Conservation (phyloP, 352 stramenopile species). For the Achlya hypogyna region DNA sequence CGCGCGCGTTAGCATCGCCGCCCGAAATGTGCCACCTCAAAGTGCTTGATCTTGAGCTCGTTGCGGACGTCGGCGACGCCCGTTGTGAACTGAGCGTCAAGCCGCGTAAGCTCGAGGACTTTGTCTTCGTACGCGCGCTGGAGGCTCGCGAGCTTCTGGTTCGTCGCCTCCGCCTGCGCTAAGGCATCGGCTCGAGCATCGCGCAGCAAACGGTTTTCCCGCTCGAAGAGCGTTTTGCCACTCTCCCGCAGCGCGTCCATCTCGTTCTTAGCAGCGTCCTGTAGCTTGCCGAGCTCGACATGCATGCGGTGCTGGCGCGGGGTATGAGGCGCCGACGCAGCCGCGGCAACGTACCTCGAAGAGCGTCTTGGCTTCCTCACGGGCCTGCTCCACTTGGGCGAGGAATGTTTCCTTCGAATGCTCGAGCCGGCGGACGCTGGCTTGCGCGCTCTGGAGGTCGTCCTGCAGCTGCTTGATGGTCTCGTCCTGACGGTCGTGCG, state of each 20-base stretch:
- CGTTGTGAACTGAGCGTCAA: conserved; percentile 45
- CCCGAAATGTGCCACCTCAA: conserved; percentile 32
- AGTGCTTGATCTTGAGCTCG: conserved; percentile 74
- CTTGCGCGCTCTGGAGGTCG: conserved; percentile 40
- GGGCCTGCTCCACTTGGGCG: conserved; percentile 30
- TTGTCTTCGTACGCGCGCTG: conserved; percentile 20
- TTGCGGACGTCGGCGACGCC: conserved; percentile 38
- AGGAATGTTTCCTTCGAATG: conserved; percentile 33
- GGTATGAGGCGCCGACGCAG: neutral
- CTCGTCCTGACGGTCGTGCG: conserved; percentile 45
- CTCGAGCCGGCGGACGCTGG: conserved; percentile 33
- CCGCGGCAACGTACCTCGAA: conserved; percentile 27
- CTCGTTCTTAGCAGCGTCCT: conserved; percentile 57
- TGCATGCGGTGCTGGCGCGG: conserved; percentile 27
- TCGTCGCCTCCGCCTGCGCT: conserved; percentile 47
- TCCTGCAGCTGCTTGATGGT: conserved; percentile 60
- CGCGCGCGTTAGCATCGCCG: neutral
- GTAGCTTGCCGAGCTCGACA: conserved; percentile 53
- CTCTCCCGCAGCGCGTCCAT: conserved; percentile 58
- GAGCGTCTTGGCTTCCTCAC: conserved; percentile 47
- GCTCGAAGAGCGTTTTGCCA: conserved; percentile 55
- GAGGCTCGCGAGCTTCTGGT: conserved; percentile 28
- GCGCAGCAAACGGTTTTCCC: conserved; percentile 61
- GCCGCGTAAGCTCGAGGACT: conserved; percentile 39
- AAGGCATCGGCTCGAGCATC: conserved; percentile 50